phyloP scores from a whole-genome alignment of 1,284 basidiomycete species.

The Naganishia albida region DNA sequence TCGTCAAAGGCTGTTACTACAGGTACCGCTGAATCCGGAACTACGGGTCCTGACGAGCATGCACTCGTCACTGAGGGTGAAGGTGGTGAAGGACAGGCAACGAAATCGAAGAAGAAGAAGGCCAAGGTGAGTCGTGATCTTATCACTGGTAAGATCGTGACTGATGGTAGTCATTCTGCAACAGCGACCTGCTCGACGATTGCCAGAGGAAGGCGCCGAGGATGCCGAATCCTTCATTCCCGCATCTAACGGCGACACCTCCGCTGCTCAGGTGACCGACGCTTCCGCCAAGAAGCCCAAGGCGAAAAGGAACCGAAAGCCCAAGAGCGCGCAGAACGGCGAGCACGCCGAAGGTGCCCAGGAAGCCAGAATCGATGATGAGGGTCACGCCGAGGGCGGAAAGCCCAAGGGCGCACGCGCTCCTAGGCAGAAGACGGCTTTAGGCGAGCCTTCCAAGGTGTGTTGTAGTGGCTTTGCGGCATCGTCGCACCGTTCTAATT shows the following conservation, averaged over 20 bases:
- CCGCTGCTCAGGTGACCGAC: slow-evolving; percentile 23
- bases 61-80: slow-evolving; percentile 37
- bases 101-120: slow-evolving; percentile 48
- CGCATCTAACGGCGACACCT: slow-evolving; percentile 24
- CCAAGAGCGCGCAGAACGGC: slow-evolving; percentile 45
- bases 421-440: slow-evolving; percentile 12
- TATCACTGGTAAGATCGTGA: neutral
- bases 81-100: slow-evolving; percentile 34
- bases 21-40: slow-evolving; percentile 39
- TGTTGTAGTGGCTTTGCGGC: slow-evolving; percentile 59
- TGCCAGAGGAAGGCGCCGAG: slow-evolving; percentile 47
- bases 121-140: slow-evolving; percentile 39
- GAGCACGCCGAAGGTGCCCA: slow-evolving; percentile 42
- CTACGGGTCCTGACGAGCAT: slow-evolving; percentile 40
- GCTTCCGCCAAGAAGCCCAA: slow-evolving; percentile 31
- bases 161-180: neutral
- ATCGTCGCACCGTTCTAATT: slow-evolving; percentile 33
- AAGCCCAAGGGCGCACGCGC: slow-evolving; percentile 31
- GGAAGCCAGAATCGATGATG: slow-evolving; percentile 49
- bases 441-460: slow-evolving; percentile 47
- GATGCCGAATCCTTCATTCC: slow-evolving; percentile 32
- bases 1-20: slow-evolving; percentile 39
- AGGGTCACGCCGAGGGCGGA: slow-evolving; percentile 42
- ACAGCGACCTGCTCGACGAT: slow-evolving; percentile 45
- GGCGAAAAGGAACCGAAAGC: slow-evolving; percentile 36